A percentile compares a stretch with the other conserved stretches of the same genome.
Evolutionary conservation across 2,329 filamentous ascomycete genomes (phyloP).

Genomic region (Alternaria sp.): DNA sequence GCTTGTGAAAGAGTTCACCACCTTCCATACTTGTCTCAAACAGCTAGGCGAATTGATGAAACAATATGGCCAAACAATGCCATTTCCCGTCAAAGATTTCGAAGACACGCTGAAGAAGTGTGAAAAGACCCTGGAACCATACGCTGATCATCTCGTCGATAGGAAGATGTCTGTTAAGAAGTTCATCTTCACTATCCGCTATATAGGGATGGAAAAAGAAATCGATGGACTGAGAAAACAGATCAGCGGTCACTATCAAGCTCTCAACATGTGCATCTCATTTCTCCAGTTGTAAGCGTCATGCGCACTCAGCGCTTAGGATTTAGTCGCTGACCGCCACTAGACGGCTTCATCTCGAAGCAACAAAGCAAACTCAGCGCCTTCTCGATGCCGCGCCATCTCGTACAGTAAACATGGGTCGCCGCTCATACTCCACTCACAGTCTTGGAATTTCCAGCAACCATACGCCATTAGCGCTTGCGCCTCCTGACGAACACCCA

Average conservation of each 20-base stretch:
- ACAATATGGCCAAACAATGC: conserved; percentile 43
- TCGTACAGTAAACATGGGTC: conserved; percentile 38
- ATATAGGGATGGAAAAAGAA: conserved; percentile 48
- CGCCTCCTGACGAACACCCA: conserved; percentile 40
- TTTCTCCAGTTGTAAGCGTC: conserved; percentile 41
- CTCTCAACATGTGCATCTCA: conserved; percentile 43
- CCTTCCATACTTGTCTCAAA: conserved; percentile 41
- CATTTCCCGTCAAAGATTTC: conserved; percentile 43
- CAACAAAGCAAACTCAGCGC: conserved; percentile 33
- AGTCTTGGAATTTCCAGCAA: conserved; percentile 29
- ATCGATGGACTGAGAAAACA: conserved; percentile 40
- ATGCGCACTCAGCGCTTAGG: not conserved
- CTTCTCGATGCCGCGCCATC: conserved; percentile 34
- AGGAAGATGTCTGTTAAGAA: conserved; percentile 44
- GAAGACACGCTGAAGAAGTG: conserved; percentile 43
- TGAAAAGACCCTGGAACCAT: conserved; percentile 40
- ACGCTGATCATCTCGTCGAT: conserved; percentile 42
- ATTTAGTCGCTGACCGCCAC: conserved; percentile 15
- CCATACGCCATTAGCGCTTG: conserved; percentile 29
- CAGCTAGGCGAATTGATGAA: conserved; percentile 44
- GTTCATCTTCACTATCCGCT: conserved; percentile 41
- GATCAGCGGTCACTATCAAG: conserved; percentile 43
- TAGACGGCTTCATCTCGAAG: conserved; percentile 42
- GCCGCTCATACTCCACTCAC: conserved; percentile 36
- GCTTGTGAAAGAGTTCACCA: conserved; percentile 41